Evolutionary conservation across 1,284 basidiomycete genomes (phyloP), one percentile per base, ranked within the genome.

Genomic region (Cryptococcus jaspeensis): DNA sequence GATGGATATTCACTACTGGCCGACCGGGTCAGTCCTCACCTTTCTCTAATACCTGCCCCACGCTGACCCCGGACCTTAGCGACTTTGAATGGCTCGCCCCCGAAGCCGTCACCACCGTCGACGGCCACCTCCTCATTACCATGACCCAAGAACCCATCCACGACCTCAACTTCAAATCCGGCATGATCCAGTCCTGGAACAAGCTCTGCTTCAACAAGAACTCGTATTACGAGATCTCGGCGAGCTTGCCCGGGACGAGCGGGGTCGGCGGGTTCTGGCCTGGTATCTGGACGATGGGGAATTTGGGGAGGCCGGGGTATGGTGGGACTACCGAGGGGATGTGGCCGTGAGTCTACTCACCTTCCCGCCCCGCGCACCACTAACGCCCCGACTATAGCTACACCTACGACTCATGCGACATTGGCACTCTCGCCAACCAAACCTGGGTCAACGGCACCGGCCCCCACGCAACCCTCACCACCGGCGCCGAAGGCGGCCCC

Each of bases 71-170:
- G 2, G 5, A 4, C 28, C 25, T 2, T 42, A 73, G 71, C 52
- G 76, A 78, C 60, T 74, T 77, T 49, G 76, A 78, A 60, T 78
- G 75, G 75, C 73, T 92, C 76, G 88, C 90, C 67, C 93, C 94
- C 2, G 83, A 80, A 7, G 87, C 88, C 3, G 80, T 93, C 53
- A 89, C 84, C 2, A 99, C 95, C 2, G 79, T 79, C 53, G 81
- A 85, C 65, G 95, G 95, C n/a, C 80, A 85, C 41, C 83, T 99
- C 37, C 82, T 88, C 66, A 87, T 99, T 68, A 91, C 87, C 0
- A 77, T 95, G 56, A 84, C 81, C 0, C 67, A 84, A 65, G 85
- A 85, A 67, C 68, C 80, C 47, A 87, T 81, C 45, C 87, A 97
- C 75, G 84, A 83, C 56, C 80, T 97, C 60, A 79, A 90, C 67